Evolutionary conservation across 2,329 filamentous ascomycete species (phyloP).

Genomic region (Balansia obtecta): DNA sequence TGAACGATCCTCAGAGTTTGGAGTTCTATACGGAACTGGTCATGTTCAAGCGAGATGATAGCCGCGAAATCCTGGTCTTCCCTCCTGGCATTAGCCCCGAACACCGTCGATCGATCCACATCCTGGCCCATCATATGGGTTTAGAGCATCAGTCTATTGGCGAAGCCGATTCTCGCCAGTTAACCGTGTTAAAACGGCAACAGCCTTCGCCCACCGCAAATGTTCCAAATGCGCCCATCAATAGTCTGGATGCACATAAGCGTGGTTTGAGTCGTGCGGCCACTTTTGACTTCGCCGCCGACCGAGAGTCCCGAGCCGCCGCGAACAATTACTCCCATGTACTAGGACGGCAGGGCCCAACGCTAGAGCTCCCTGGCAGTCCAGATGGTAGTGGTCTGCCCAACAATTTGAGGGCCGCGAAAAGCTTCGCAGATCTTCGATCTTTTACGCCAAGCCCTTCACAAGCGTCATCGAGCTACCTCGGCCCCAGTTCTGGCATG

Average conservation of each 20-base stretch:
- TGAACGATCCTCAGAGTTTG: slow-evolving; percentile 82
- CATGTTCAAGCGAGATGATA: slow-evolving; percentile 71
- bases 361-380: slow-evolving; percentile 80
- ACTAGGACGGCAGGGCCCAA: slow-evolving; percentile 69
- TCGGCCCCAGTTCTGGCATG: slow-evolving; percentile 29
- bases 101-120: slow-evolving; percentile 84
- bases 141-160: slow-evolving; percentile 85
- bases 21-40: slow-evolving; percentile 84
- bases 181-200: slow-evolving; percentile 71
- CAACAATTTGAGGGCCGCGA: slow-evolving; percentile 79
- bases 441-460: slow-evolving; percentile 93
- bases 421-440: slow-evolving; percentile 91
- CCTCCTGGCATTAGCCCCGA: slow-evolving; percentile 66
- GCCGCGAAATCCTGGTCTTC: slow-evolving; percentile 73
- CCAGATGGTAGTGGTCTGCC: slow-evolving; percentile 50
- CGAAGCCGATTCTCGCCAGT: slow-evolving; percentile 73
- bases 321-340: slow-evolving; percentile 57
- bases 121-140: slow-evolving; percentile 88
- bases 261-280: slow-evolving; percentile 83
- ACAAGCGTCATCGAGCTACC: slow-evolving; percentile 71
- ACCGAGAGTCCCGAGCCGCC: slow-evolving; percentile 54
- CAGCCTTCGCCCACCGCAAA: slow-evolving; percentile 38
- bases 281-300: slow-evolving; percentile 91
- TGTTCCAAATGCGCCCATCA: slow-evolving; percentile 46
- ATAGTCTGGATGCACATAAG: slow-evolving; percentile 63